Percentiles rank a stretch among this genome's conserved stretches.
phyloP scores from a whole-genome alignment of 768 basidiomycete species.

The Leucocoprinus birnbaumii region DNA sequence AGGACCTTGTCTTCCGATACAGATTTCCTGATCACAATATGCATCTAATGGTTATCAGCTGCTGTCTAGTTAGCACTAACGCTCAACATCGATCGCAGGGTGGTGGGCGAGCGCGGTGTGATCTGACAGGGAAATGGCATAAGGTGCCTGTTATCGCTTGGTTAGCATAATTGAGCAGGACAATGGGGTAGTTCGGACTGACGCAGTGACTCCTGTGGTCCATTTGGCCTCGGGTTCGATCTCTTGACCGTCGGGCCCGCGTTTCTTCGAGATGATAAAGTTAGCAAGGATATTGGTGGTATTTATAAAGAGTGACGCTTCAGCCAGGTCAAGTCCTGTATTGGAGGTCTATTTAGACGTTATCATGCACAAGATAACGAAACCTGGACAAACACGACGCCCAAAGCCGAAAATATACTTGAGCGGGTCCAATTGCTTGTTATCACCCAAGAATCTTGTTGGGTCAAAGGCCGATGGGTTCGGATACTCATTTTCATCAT shows the following conservation, averaged over 20 bases:
- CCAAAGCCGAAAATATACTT: constrained; percentile 35
- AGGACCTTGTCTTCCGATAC: no score
- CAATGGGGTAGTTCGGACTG: no score
- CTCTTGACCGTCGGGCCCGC: constrained; percentile 24
- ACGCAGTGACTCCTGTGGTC: constrained; percentile 13
- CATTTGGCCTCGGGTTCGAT: constrained; percentile 32
- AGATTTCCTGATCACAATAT: no score
- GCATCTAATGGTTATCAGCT: no score
- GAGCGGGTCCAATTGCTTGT: constrained; percentile 26
- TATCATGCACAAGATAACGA: neutral
- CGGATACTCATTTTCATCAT: constrained; percentile 33
- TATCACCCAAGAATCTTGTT: constrained; percentile 27
- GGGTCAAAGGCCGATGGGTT: constrained; percentile 33
- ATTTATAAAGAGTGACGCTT: neutral
- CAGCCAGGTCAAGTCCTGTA: neutral
- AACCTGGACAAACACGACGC: constrained; percentile 28
- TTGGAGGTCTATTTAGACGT: no score
- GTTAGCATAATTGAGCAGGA: no score
- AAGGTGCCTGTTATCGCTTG: constrained; percentile 17
- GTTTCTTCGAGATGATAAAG: neutral
- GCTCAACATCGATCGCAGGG: neutral
- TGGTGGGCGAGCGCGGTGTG: constrained; percentile 18
- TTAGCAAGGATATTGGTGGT: neutral
- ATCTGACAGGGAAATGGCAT: constrained; percentile 23
- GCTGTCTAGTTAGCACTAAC: no score